Evolutionary conservation across 257 asterid species (phyloP).

Genomic region (Fraxinus quadrangulata): DNA sequence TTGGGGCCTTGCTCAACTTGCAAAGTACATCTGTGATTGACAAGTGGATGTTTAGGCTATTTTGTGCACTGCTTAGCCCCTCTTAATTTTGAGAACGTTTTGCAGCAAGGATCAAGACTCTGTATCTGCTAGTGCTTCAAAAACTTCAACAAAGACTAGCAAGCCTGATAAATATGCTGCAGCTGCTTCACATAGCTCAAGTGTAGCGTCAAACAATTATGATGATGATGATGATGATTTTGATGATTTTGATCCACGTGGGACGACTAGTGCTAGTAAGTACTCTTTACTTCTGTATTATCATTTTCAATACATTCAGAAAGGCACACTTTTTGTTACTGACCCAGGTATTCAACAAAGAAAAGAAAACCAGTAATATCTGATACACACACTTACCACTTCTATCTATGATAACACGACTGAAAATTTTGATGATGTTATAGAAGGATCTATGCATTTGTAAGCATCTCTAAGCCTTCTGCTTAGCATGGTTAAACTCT

Average conservation of each 20-base stretch:
- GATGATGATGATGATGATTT: slow-evolving; percentile 59
- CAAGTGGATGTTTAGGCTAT: slow-evolving; percentile 4
- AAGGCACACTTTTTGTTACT: not conserved
- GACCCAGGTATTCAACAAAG: not conserved
- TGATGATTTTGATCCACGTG: slow-evolving; percentile 98
- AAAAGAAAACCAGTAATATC: not conserved
- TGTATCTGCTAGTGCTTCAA: slow-evolving; percentile 44
- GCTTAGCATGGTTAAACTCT: slow-evolving; percentile 2
- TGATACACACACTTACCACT: not conserved
- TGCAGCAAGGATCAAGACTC: slow-evolving; percentile 62
- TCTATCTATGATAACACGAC: slow-evolving; percentile 6
- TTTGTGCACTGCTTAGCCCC: slow-evolving; percentile 8
- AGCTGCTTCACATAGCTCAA: slow-evolving; percentile 45
- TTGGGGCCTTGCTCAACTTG: slow-evolving; percentile 17
- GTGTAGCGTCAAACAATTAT: slow-evolving; percentile 43
- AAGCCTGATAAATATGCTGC: slow-evolving; percentile 49
- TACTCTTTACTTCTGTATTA: not conserved
- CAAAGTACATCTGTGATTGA: slow-evolving; percentile 12
- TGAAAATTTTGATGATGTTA: not conserved
- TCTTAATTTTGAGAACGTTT: slow-evolving; percentile 31
- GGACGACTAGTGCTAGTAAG: slow-evolving; percentile 80
- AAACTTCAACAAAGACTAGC: slow-evolving; percentile 37
- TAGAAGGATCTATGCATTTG: slow-evolving; percentile 8
- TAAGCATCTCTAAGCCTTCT: slow-evolving; percentile 1
- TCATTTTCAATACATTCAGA: not conserved